These are phyloP conservation scores for Neoscytalidium dimidiatum DNA, from an alignment of 2,329 filamentous ascomycete genomes.

Conservation along the genomic window DNA sequence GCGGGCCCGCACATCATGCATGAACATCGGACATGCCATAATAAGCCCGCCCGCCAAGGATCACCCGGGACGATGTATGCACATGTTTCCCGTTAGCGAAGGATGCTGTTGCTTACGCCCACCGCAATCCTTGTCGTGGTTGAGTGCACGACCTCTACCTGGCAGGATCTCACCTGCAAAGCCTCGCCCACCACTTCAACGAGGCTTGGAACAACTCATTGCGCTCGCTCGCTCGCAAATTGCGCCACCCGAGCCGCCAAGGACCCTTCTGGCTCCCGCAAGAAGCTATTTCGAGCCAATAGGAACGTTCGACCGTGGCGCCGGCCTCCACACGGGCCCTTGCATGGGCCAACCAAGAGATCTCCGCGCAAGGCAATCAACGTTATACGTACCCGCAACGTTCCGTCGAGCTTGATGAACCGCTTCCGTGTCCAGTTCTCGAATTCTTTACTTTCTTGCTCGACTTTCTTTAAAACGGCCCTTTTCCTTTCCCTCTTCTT, in stretches of 20 bases:
- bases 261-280: background rate
- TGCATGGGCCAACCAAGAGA: background rate
- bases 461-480: background rate
- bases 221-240: background rate
- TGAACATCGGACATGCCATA: background rate
- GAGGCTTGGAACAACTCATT: background rate
- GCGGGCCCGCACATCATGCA: background rate
- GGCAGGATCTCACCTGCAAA: background rate
- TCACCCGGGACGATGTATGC: background rate
- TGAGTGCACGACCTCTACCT: background rate
- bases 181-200: background rate
- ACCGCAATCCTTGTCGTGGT: background rate
- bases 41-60: background rate
- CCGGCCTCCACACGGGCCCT: background rate
- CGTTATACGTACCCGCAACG: constrained; percentile 1
- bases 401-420: background rate
- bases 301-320: background rate
- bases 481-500: background rate
- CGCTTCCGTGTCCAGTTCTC: background rate
- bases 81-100: background rate
- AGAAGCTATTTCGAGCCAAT: background rate
- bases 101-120: background rate
- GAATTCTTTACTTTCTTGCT: background rate
- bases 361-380: background rate
- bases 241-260: constrained; percentile 1